These are phyloP conservation scores for Epichloe bromicola DNA, from an alignment of 2,329 filamentous ascomycete species.

Conservation along the genomic window DNA sequence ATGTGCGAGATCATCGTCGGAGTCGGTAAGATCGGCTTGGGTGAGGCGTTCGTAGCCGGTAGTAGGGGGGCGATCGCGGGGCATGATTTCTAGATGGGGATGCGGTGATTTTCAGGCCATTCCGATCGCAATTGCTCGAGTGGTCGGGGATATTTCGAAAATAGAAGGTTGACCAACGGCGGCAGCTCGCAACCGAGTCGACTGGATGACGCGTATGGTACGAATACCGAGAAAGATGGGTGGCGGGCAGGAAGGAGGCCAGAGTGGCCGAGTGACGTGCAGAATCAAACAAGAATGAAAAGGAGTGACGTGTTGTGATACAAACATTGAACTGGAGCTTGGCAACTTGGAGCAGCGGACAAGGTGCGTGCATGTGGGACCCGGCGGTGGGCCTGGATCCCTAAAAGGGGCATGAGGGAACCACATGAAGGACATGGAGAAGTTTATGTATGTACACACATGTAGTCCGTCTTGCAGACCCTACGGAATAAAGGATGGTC, in stretches of 20 bases:
- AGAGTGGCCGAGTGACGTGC: not conserved
- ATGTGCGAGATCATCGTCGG: constrained; percentile 48
- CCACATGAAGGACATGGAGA: no score
- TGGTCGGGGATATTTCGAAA: no score
- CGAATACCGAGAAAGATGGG: not conserved
- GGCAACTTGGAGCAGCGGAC: no score
- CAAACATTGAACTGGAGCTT: no score
- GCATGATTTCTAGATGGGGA: constrained; percentile 32
- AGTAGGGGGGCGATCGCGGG: constrained; percentile 55
- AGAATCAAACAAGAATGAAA: not conserved
- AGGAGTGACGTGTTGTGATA: not conserved
- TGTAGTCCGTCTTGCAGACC: no score
- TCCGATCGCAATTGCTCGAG: not conserved
- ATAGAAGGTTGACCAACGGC: not conserved
- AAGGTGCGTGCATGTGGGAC: not conserved
- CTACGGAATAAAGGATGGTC: no score
- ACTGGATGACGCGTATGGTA: not conserved
- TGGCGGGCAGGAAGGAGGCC: not conserved
- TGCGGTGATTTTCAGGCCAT: constrained; percentile 2
- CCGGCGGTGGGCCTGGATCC: not conserved
- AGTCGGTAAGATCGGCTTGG: constrained; percentile 67
- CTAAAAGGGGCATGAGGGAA: no score
- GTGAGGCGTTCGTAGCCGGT: constrained; percentile 78
- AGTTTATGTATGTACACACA: no score
- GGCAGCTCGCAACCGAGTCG: not conserved